Conservation (phyloP, 176 grass and related monocot genomes). For the Eremochloa ophiuroides region DNA sequence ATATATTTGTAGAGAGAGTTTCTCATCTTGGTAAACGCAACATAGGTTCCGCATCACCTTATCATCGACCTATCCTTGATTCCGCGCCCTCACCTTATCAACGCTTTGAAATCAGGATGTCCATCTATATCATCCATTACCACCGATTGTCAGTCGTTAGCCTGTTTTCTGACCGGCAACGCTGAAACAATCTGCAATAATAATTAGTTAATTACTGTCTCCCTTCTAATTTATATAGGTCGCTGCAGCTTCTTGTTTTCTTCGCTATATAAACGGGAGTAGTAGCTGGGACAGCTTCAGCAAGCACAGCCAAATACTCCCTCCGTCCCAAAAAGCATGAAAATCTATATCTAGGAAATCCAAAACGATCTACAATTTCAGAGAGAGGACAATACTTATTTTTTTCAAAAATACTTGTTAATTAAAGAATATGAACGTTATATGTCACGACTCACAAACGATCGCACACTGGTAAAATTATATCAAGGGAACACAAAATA, state of each 20-base stretch:
- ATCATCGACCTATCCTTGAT: not conserved
- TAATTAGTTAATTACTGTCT: not conserved
- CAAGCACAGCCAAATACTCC: too few relatives aligned
- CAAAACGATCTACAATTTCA: too few relatives aligned
- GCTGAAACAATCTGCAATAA: not conserved
- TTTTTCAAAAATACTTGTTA: not conserved
- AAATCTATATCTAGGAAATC: too few relatives aligned
- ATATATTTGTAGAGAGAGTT: not conserved
- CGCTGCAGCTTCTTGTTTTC: too few relatives aligned
- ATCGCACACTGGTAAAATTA: not conserved
- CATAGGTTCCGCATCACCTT: not conserved
- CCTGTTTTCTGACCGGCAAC: not conserved
- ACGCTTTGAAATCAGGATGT: not conserved
- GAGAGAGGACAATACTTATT: too few relatives aligned
- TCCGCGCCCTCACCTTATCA: not conserved
- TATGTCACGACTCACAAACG: not conserved
- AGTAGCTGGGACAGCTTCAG: too few relatives aligned
- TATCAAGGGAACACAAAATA: not conserved
- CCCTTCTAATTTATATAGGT: too few relatives aligned
- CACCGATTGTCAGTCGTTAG: not conserved
- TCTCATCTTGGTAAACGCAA: not conserved
- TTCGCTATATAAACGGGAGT: too few relatives aligned
- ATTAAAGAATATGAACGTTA: not conserved
- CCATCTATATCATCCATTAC: not conserved
- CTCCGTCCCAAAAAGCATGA: too few relatives aligned